Conservation (phyloP, 345 rosid species). For the Populus pruinosa region DNA sequence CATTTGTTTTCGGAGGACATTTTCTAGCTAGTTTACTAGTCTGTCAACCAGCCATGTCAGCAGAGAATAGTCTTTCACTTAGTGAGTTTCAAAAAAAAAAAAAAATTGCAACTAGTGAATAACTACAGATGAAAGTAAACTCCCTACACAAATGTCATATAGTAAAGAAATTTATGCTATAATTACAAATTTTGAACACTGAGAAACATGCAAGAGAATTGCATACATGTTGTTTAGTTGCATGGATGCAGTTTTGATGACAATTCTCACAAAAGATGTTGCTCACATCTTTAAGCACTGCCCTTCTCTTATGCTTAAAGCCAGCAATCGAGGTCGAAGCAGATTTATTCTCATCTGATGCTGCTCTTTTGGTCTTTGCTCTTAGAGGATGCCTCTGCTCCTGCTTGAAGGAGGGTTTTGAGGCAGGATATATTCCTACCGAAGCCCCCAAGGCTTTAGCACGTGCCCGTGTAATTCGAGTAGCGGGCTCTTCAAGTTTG, state of each 20-base stretch:
- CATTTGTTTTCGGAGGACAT: constrained; percentile 32
- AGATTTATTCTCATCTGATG: constrained; percentile 44
- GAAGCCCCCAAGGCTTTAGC: constrained; percentile 57
- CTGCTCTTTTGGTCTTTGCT: constrained; percentile 43
- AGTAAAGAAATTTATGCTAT: background rate
- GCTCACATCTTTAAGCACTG: constrained; percentile 73
- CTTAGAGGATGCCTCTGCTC: constrained; percentile 45
- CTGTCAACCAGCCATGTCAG: constrained; percentile 39
- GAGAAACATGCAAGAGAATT: constrained; percentile 5
- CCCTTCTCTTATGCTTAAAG: constrained; percentile 68
- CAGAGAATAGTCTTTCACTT: background rate
- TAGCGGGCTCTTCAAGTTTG: constrained; percentile 34
- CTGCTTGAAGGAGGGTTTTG: constrained; percentile 61
- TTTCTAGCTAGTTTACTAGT: constrained; percentile 34
- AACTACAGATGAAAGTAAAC: background rate
- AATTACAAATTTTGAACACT: constrained; percentile 6
- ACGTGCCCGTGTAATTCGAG: constrained; percentile 66
- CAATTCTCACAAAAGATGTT: constrained; percentile 37
- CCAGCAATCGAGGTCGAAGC: constrained; percentile 27
- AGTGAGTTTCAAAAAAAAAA: background rate
- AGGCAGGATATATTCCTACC: constrained; percentile 42
- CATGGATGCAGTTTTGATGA: constrained; percentile 31
- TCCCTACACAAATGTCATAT: background rate
- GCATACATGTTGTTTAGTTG: constrained; percentile 22
- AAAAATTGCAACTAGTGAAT: constrained; percentile 9